phyloP scores from a whole-genome alignment of 2,329 filamentous ascomycete genomes.

The Magnaporthales sp. region DNA sequence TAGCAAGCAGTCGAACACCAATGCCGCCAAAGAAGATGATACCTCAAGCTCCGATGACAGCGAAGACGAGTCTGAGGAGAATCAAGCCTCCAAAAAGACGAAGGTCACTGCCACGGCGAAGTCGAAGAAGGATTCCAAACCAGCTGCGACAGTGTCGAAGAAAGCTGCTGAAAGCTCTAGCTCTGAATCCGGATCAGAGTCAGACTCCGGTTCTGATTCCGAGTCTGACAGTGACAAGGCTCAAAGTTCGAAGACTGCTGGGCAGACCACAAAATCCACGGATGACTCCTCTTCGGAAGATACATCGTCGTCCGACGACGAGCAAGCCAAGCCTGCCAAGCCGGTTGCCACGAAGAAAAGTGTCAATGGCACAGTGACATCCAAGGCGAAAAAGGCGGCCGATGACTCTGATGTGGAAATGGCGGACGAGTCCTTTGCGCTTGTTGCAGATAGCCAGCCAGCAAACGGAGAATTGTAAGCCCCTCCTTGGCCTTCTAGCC shows the following conservation, averaged over 20 bases:
- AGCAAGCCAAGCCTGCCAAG: not conserved
- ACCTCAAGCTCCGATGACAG: conserved; percentile 11
- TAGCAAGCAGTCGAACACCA: conserved; percentile 12
- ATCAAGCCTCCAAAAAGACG: conserved; percentile 11
- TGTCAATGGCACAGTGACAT: not conserved
- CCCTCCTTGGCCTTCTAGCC: not conserved
- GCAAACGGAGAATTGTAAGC: not conserved
- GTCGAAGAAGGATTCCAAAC: conserved; percentile 7
- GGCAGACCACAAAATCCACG: not conserved
- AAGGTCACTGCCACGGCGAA: conserved; percentile 11
- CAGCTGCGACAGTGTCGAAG: conserved; percentile 4
- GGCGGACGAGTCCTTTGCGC: conserved; percentile 27
- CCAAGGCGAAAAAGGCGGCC: not conserved
- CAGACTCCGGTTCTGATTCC: conserved; percentile 10
- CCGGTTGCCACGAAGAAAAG: not conserved
- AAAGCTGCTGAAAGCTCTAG: not conserved
- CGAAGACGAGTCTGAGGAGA: conserved; percentile 19
- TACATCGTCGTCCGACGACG: conserved; percentile 1
- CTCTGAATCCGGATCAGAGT: conserved; percentile 9
- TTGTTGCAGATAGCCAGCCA: conserved; percentile 1
- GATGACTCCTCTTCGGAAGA: not conserved
- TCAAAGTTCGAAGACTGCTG: not conserved
- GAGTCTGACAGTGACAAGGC: conserved; percentile 8
- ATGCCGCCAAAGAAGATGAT: conserved; percentile 6
- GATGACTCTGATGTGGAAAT: conserved; percentile 11